These are phyloP conservation scores for Phaeotremella skinneri DNA, from an alignment of 768 basidiomycete species.

Conservation along the genomic window DNA sequence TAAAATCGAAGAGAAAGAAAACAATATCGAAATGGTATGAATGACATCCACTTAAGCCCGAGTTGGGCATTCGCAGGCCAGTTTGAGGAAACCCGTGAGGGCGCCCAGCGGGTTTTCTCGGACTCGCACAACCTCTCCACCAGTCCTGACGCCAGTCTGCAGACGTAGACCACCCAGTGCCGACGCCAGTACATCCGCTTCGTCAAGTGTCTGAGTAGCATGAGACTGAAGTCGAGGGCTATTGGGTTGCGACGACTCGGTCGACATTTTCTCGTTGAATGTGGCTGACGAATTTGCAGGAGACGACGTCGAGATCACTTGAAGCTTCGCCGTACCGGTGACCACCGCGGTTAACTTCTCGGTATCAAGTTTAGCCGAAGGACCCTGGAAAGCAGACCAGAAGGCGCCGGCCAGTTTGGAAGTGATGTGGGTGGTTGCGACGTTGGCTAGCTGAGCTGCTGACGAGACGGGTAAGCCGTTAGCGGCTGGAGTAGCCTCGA, in stretches of 20 bases:
- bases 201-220: not conserved
- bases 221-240: too few relatives aligned
- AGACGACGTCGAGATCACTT: slow-evolving; percentile 17
- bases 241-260: not conserved
- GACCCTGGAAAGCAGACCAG: slow-evolving; percentile 41
- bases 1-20: too few relatives aligned
- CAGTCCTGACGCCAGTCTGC: slow-evolving; percentile 23
- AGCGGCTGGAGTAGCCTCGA: slow-evolving; percentile 6
- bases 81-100: slow-evolving; percentile 20
- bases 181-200: slow-evolving; percentile 13
- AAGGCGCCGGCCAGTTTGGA: slow-evolving; percentile 43
- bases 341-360: slow-evolving; percentile 47
- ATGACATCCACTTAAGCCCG: too few relatives aligned
- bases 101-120: slow-evolving; percentile 38
- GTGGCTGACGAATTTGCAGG: not conserved
- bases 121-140: slow-evolving; percentile 6
- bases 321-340: slow-evolving; percentile 37
- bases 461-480: slow-evolving; percentile 19
- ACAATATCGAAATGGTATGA: too few relatives aligned
- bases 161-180: slow-evolving; percentile 34
- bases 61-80: not conserved
- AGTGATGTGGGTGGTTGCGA: slow-evolving; percentile 34
- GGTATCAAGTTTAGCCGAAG: slow-evolving; percentile 29
- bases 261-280: not conserved
- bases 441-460: slow-evolving; percentile 3